These are phyloP conservation scores for Penicillium oxalicum DNA, from an alignment of 2,329 filamentous ascomycete species.

Conservation along the genomic window DNA sequence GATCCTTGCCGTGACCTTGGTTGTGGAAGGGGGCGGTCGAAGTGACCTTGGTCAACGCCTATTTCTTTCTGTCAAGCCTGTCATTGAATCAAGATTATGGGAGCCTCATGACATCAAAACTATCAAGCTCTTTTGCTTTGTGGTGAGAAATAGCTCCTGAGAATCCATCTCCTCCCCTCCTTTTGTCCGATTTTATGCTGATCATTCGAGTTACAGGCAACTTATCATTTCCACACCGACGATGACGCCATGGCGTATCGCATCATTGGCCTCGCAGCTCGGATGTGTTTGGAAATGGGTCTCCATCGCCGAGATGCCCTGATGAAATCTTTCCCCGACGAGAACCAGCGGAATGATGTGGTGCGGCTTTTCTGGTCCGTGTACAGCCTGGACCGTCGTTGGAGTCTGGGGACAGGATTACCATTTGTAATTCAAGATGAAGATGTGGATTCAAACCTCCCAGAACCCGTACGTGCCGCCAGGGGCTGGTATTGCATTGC, in stretches of 20 bases:
- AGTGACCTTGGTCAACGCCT: constrained; percentile 67
- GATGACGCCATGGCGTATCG: constrained; percentile 84
- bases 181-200: background rate
- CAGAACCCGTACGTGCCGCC: constrained; percentile 61
- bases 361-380: constrained; percentile 78
- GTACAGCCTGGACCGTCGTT: constrained; percentile 77
- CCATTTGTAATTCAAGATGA: constrained; percentile 80
- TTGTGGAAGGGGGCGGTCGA: constrained; percentile 71
- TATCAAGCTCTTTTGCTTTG: constrained; percentile 53
- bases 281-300: constrained; percentile 74
- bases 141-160: constrained; percentile 20
- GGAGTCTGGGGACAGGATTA: constrained; percentile 84
- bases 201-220: constrained; percentile 44
- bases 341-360: constrained; percentile 61
- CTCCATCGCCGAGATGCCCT: constrained; percentile 75
- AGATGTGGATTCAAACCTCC: constrained; percentile 74
- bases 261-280: constrained; percentile 73
- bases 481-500: background rate
- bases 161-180: background rate
- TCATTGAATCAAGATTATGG: constrained; percentile 60
- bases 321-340: constrained; percentile 58
- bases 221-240: constrained; percentile 78
- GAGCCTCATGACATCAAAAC: constrained; percentile 53
- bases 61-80: constrained; percentile 68
- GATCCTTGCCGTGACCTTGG: constrained; percentile 70